phyloP scores from a whole-genome alignment of 768 basidiomycete species.

The Kwoniella sp. region DNA sequence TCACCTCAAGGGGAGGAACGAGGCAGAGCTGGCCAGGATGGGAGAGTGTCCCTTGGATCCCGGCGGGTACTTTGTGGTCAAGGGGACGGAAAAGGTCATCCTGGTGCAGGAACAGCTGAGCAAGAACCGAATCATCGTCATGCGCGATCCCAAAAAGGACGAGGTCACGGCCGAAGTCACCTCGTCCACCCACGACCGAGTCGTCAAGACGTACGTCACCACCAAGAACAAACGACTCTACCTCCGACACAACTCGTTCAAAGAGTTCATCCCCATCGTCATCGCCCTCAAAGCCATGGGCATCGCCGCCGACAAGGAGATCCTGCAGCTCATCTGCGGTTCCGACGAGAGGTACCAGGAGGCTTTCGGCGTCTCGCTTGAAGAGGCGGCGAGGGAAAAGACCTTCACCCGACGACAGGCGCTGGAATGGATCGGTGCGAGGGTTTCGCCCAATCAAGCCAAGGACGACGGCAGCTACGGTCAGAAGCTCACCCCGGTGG shows the following conservation, averaged over 20 bases:
- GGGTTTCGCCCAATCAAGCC: conserved; percentile 76
- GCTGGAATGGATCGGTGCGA: conserved; percentile 86
- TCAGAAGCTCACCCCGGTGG: conserved; percentile 60
- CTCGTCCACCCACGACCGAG: conserved; percentile 64
- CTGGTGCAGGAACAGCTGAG: conserved; percentile 97
- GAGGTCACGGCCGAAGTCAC: conserved; percentile 92
- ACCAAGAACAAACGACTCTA: conserved; percentile 94
- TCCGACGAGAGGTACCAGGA: conserved; percentile 80
- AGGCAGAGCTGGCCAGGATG: conserved; percentile 85
- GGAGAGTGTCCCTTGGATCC: conserved; percentile 96
- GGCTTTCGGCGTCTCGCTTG: conserved; percentile 82
- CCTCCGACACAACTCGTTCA: conserved; percentile 93
- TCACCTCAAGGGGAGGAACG: conserved; percentile 70
- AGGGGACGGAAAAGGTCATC: conserved; percentile 98
- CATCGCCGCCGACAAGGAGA: conserved; percentile 95
- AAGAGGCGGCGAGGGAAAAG: conserved; percentile 70
- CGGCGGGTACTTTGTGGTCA: conserved; percentile 98
- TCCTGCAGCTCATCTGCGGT: conserved; percentile 87
- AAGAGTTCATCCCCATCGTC: conserved; percentile 93
- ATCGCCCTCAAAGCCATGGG: conserved; percentile 95
- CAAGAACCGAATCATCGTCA: conserved; percentile 98
- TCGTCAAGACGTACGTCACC: conserved; percentile 95
- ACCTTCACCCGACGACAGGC: conserved; percentile 91
- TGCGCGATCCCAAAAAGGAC: conserved; percentile 83
- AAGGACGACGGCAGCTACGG: conserved; percentile 30